phyloP scores from a whole-genome alignment of 2,329 filamentous ascomycete genomes.

The Pseudogymnoascus sp. region DNA sequence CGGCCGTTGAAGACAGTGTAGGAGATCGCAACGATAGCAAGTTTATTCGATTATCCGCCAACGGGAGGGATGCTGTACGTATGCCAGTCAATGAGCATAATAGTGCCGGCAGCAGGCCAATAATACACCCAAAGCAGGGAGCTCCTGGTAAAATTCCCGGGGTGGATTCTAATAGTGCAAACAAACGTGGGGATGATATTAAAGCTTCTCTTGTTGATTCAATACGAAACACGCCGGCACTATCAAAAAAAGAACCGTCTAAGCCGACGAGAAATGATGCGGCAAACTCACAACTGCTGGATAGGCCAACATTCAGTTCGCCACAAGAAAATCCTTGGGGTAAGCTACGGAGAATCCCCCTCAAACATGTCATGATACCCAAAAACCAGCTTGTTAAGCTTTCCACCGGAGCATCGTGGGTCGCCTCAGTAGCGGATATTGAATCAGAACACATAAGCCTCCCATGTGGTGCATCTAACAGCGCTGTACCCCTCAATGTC shows the following conservation, averaged over 20 bases:
- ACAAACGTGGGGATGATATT: background rate
- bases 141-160: background rate
- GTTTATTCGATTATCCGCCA: background rate
- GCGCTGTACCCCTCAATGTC: background rate
- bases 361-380: constrained; percentile 5
- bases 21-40: background rate
- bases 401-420: background rate
- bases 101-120: background rate
- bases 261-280: no score
- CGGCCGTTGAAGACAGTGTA: background rate
- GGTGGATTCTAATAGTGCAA: background rate
- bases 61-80: background rate
- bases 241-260: background rate
- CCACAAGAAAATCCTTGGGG: background rate
- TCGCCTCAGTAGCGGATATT: background rate
- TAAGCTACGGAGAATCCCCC: background rate
- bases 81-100: background rate
- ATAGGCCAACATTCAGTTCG: background rate
- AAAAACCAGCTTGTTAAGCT: background rate
- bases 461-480: background rate
- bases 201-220: background rate
- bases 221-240: background rate
- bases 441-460: background rate
- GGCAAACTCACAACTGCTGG: background rate
- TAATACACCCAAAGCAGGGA: background rate